Percentiles rank a stretch among this genome's conserved stretches.
These are phyloP conservation scores for Moringa oleifera DNA, from an alignment of 345 rosid genomes.

Conservation along the genomic window DNA sequence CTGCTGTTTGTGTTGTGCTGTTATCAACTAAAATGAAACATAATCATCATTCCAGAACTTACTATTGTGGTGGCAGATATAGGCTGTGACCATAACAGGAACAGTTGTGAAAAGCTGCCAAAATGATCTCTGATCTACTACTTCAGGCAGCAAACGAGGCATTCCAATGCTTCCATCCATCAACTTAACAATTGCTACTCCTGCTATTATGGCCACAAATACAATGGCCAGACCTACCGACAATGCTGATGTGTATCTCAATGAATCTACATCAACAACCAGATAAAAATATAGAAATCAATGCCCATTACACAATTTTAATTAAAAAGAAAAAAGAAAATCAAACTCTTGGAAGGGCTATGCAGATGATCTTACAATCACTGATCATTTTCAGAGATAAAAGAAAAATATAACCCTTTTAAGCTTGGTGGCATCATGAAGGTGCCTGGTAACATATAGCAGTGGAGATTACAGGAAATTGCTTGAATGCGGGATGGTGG, in stretches of 20 bases:
- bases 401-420: neutral
- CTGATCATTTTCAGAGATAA: neutral
- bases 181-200: conserved; percentile 36
- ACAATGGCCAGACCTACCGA: conserved; percentile 56
- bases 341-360: neutral
- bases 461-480: neutral
- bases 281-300: neutral
- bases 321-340: neutral
- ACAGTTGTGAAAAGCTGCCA: conserved; percentile 66
- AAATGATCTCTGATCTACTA: conserved; percentile 45
- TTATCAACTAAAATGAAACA: neutral
- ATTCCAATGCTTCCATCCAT: conserved; percentile 37
- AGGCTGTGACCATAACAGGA: conserved; percentile 61
- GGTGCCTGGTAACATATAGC: neutral
- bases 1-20: neutral
- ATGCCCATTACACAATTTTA: neutral
- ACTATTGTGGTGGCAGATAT: conserved; percentile 67
- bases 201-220: conserved; percentile 62
- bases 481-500: neutral
- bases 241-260: conserved; percentile 64
- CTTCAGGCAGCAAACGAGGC: conserved; percentile 48
- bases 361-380: neutral
- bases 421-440: neutral
- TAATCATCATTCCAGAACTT: conserved; percentile 16
- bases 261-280: conserved; percentile 38